phyloP scores from a whole-genome alignment of 768 basidiomycete genomes.

The Lactifluus pinguis region DNA sequence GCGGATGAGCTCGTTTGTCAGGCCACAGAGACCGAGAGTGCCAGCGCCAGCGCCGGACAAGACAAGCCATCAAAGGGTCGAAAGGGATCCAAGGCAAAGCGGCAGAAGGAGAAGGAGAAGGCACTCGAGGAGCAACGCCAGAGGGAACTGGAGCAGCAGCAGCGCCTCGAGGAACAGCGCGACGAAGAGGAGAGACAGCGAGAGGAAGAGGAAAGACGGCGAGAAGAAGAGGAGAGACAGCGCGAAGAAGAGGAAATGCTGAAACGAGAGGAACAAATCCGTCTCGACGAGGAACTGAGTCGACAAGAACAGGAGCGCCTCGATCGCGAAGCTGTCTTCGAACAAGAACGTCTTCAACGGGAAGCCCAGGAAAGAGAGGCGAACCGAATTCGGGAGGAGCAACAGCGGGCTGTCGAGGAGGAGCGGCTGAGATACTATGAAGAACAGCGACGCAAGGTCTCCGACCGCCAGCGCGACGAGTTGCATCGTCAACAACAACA shows the following conservation, averaged over 20 bases:
- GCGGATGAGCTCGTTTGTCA: not conserved
- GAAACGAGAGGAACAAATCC: conserved; percentile 14
- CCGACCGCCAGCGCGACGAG: conserved; percentile 20
- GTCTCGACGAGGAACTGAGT: conserved; percentile 13
- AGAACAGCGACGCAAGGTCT: conserved; percentile 27
- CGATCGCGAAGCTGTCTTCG: conserved; percentile 2
- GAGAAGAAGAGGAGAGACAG: too few relatives aligned
- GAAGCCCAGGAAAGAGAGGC: conserved; percentile 10
- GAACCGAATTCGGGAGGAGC: conserved; percentile 10
- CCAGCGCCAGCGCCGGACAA: not conserved
- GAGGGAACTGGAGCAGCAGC: conserved; percentile 5
- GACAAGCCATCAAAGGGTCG: conserved; percentile 5
- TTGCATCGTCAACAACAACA: conserved; percentile 24
- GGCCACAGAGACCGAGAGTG: not conserved
- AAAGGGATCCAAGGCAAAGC: conserved; percentile 13
- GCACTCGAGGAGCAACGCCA: conserved; percentile 12
- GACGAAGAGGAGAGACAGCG: conserved; percentile 18
- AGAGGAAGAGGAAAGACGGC: conserved; percentile 30
- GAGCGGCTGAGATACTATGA: conserved; percentile 25
- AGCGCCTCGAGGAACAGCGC: conserved; percentile 10
- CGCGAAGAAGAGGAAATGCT: conserved; percentile 14
- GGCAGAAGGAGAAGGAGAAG: conserved; percentile 18
- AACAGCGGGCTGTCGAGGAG: conserved; percentile 8
- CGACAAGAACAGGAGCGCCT: conserved; percentile 14
- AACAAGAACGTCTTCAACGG: not conserved